Evolutionary conservation across 805 yeast species (phyloP), one percentile per base, ranked within the genome.

Genomic region (Monosporozyma yasuniensis): DNA sequence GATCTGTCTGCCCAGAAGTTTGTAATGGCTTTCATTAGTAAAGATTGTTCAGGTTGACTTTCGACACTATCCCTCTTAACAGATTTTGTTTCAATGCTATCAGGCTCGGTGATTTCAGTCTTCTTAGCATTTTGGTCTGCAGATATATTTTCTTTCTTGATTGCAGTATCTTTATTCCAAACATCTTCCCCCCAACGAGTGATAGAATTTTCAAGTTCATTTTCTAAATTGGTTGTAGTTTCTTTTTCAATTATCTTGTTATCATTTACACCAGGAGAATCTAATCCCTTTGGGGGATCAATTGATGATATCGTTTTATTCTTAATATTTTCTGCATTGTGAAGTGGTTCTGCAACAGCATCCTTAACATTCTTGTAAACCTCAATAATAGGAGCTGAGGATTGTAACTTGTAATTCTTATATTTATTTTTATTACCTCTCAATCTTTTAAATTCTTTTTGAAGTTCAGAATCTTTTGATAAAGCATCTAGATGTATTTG

Each of bases 1-100:
- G 98, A 87, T 59, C 99, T 72, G 67, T 93, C 98, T 1, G 97
- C 97, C 98, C 98, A 93, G 66, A 93, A 93, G 58, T 83, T 87
- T 0, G 95, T 79, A 50, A 95, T 71, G 0, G 95, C 81, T 58
- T 86, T 87, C 70, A 93, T 77, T 34, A 93, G 66, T 0, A 96
- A 83, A 21, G 82, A 78, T 56, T 80, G 79, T 60, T 90, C 97
- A 6, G 82, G 76, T 52, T 71, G 78, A 2, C 70, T 67, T 3
- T 63, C 56, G 2, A 28, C 9, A 39, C 61, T 69, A 22, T 60
- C 62, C 44, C 55, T 62, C 23, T 52, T 56, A 4, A 55, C 58
- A 25, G 50, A 53, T 6, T 61, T 53, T 10, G 57, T 50, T 11
- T 47, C 49, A 8, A 50, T 41, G 4, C 32, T 47, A 23, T 43